Conservation (phyloP, 805 yeast genomes). For the Pichia ethanolica region DNA sequence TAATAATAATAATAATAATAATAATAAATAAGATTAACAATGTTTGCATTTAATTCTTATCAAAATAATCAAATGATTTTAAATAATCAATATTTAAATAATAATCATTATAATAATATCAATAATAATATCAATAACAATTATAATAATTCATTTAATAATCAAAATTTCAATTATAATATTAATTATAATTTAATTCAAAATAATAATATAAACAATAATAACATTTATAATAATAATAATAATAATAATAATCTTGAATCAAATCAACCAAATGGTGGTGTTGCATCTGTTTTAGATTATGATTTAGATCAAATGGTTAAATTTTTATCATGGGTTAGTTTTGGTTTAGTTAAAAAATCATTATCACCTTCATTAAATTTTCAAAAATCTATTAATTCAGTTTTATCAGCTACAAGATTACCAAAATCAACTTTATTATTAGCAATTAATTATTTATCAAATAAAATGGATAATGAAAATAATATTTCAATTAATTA, state of each 20-base stretch:
- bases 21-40: neutral
- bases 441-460: constrained; percentile 70
- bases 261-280: constrained; percentile 41
- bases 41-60: neutral
- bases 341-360: constrained; percentile 59
- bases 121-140: neutral
- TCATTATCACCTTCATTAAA: constrained; percentile 36
- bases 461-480: constrained; percentile 42
- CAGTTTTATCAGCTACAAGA: constrained; percentile 80
- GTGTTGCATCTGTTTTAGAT: constrained; percentile 70
- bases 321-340: constrained; percentile 67
- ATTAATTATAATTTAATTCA: neutral
- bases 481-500: constrained; percentile 20
- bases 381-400: constrained; percentile 52
- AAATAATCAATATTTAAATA: neutral
- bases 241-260: neutral
- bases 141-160: neutral
- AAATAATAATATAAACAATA: neutral
- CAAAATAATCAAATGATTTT: neutral
- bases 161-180: neutral
- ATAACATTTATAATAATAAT: neutral
- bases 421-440: constrained; percentile 77
- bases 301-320: constrained; percentile 76
- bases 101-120: neutral
- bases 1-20: too few species aligned